phyloP scores from a whole-genome alignment of 208 protist species.

The Acanthamoeba polyphaga region DNA sequence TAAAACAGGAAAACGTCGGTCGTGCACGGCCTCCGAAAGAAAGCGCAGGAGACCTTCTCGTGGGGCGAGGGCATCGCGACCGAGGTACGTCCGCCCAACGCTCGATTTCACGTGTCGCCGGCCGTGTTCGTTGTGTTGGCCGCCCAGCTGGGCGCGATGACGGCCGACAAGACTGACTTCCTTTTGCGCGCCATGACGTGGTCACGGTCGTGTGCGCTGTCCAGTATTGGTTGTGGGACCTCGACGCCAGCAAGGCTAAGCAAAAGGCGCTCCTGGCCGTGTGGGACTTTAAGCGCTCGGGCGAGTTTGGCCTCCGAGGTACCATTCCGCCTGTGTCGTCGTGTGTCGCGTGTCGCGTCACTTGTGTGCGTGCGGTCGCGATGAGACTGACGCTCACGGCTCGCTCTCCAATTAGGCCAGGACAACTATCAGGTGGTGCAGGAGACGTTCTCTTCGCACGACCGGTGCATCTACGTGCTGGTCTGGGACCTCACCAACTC shows the following conservation, averaged over 20 bases:
- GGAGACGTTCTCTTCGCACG: constrained; percentile 21
- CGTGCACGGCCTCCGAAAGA: constrained; percentile 5
- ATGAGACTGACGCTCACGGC: background rate
- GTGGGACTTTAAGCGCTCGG: constrained; percentile 51
- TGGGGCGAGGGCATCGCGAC: constrained; percentile 36
- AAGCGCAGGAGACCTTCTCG: background rate
- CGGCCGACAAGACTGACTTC: background rate
- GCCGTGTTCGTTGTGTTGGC: background rate
- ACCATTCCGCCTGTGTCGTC: background rate
- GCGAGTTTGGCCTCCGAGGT: constrained; percentile 38
- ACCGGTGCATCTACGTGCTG: constrained; percentile 20
- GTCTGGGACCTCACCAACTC: constrained; percentile 55
- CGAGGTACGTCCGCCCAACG: background rate
- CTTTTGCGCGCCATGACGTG: background rate
- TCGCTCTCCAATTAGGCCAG: background rate
- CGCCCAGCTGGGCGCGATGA: background rate
- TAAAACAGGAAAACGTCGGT: background rate
- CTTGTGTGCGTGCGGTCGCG: background rate
- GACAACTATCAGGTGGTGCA: constrained; percentile 56
- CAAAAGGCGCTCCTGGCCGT: constrained; percentile 49
- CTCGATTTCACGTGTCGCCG: background rate
- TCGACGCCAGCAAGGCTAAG: constrained; percentile 23
- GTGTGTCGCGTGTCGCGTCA: background rate
- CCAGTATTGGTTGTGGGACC: constrained; percentile 43
- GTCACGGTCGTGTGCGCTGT: background rate